Evolutionary conservation across 129 eudicot genomes (phyloP).

Genomic region (sunflower (Helianthus annuus)): HanXRQr2.0-SUNRISE NC_035435.2:174420124-174420623

Average conservation of each 20-base stretch:
- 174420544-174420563: conserved; percentile 62
- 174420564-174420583: neutral
- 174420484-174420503: conserved; percentile 53
- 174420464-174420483: neutral
- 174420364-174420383: neutral
- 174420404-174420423: neutral
- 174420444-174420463: neutral
- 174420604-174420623: neutral
- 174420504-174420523: conserved; percentile 67
- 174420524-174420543: conserved; percentile 67
- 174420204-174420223: too few relatives aligned
- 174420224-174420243: too few relatives aligned
- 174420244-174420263: too few relatives aligned
- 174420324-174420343: too few relatives aligned
- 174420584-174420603: neutral
- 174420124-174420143: too few relatives aligned
- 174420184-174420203: too few relatives aligned
- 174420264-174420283: too few relatives aligned
- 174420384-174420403: neutral
- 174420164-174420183: too few relatives aligned
- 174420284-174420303: too few relatives aligned
- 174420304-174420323: too few relatives aligned
- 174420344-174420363: neutral
- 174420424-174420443: too few relatives aligned
- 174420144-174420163: too few relatives aligned